phyloP scores from a whole-genome alignment of 148 eudicot genomes.

The Vaccinium myrtillus region DNA sequence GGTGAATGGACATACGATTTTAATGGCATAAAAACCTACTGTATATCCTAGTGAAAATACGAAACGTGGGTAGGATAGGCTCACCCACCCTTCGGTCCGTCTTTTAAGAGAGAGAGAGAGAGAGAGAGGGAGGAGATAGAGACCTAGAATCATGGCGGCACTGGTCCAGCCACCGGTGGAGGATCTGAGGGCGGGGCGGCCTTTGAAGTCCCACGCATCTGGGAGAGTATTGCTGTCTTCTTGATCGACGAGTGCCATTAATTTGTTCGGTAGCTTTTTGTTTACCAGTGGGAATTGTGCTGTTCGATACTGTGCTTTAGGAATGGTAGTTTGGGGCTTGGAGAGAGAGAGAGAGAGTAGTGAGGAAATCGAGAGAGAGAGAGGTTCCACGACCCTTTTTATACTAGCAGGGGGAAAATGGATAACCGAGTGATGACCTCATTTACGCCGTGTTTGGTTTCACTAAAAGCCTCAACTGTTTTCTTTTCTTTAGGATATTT shows the following conservation, averaged over 20 bases:
- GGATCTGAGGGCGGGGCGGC: slow-evolving; percentile 57
- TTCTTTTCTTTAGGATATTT: too few relatives aligned
- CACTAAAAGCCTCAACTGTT: too few relatives aligned
- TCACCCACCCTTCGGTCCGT: too few relatives aligned
- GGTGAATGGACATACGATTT: too few relatives aligned
- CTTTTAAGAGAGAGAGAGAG: background rate
- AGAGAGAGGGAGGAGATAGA: background rate
- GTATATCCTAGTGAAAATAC: too few relatives aligned
- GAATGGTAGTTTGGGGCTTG: background rate
- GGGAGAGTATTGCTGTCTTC: slow-evolving; percentile 43
- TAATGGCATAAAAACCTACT: too few relatives aligned
- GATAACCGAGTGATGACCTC: background rate
- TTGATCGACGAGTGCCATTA: slow-evolving; percentile 37
- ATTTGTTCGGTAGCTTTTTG: background rate
- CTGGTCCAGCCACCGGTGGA: slow-evolving; percentile 80
- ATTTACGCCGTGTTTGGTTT: background rate
- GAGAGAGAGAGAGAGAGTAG: background rate
- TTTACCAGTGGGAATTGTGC: background rate
- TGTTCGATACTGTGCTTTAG: background rate
- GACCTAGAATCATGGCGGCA: slow-evolving; percentile 88
- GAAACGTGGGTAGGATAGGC: too few relatives aligned
- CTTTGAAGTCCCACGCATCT: slow-evolving; percentile 90
- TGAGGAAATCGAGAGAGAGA: too few relatives aligned
- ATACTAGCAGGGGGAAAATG: background rate
- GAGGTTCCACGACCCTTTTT: background rate